Percentiles rank a stretch among this genome's conserved stretches.
phyloP scores from a whole-genome alignment of 192 early-diverging fungal species.

The Coemansia sp. region DNA sequence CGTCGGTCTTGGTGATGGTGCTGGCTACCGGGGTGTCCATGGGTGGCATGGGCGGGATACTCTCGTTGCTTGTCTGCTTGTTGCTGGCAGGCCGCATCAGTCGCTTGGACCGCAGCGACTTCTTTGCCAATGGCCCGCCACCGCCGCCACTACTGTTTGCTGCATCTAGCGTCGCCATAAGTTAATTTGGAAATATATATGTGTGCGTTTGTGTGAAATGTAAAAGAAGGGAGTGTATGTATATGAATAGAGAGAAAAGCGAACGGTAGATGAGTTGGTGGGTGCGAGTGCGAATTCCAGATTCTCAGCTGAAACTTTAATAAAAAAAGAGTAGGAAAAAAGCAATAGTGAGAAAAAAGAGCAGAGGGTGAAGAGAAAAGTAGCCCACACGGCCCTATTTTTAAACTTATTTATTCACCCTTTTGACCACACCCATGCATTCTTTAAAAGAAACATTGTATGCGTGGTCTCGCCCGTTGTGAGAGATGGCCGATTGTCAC shows the following conservation, averaged over 20 bases:
- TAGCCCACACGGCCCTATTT: neutral
- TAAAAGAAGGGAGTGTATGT: no score
- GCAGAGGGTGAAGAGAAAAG: neutral
- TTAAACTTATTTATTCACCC: neutral
- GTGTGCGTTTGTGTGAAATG: no score
- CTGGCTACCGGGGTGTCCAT: neutral
- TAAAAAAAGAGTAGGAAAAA: neutral
- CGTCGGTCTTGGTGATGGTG: neutral
- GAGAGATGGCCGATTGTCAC: no score
- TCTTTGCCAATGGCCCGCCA: constrained; percentile 20
- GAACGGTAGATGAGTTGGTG: no score
- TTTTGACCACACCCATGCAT: no score
- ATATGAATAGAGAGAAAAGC: no score
- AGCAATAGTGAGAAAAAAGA: neutral
- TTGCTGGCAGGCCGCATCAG: constrained; percentile 43
- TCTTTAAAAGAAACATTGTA: no score
- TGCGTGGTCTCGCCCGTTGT: no score
- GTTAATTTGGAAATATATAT: neutral
- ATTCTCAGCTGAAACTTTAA: neutral
- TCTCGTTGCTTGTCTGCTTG: constrained; percentile 4
- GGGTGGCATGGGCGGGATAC: neutral
- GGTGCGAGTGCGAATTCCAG: no score
- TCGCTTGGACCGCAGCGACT: constrained; percentile 47
- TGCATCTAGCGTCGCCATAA: constrained; percentile 35
- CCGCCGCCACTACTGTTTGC: constrained; percentile 1